These are phyloP conservation scores for Stephanodiscus triporus DNA, from an alignment of 108 stramenopile species.

Conservation along the genomic window DNA sequence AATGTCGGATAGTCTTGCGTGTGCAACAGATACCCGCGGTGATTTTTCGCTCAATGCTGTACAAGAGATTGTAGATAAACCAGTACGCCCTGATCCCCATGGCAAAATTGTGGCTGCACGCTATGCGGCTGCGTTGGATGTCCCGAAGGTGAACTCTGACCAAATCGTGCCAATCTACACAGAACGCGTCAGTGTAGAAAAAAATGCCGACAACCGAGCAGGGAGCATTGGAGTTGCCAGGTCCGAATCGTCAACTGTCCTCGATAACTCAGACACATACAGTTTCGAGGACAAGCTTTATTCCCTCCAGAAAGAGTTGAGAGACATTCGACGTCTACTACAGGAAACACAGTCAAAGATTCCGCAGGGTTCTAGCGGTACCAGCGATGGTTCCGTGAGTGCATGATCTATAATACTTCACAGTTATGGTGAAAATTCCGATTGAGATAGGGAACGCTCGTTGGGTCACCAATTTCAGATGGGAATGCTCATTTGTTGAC, in stretches of 20 bases:
- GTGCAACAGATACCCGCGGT: background rate
- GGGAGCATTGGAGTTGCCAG: background rate
- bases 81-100: background rate
- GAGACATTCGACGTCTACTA: conserved; percentile 16
- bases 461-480: too few species aligned
- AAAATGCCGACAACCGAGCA: background rate
- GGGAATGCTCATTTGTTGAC: too few species aligned
- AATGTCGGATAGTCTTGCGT: background rate
- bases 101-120: background rate
- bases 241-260: background rate
- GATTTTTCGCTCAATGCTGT: background rate
- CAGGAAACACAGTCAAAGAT: conserved; percentile 6
- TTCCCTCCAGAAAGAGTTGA: conserved; percentile 2
- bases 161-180: background rate
- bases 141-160: background rate
- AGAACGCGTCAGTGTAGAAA: background rate
- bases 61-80: background rate
- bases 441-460: too few species aligned
- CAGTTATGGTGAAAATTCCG: background rate
- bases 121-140: background rate
- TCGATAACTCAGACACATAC: background rate
- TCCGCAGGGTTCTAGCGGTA: background rate
- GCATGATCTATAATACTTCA: background rate
- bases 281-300: conserved; percentile 12
- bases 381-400: background rate